phyloP scores from a whole-genome alignment of 148 eudicot species.

The Rhododendron ferrugineum region DNA sequence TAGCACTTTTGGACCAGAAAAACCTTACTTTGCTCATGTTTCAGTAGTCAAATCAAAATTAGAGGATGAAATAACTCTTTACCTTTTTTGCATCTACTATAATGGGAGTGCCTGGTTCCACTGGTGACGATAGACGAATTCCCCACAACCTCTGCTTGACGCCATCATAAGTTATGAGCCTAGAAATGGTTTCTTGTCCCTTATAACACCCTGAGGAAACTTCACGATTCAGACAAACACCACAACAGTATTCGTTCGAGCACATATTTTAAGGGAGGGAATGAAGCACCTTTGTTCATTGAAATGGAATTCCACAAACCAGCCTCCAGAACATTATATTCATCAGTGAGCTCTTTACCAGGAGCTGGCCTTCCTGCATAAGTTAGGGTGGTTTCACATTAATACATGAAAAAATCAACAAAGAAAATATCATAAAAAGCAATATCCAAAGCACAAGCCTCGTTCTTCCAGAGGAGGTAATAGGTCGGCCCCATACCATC shows the following conservation, averaged over 20 bases:
- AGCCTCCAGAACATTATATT: conserved; percentile 73
- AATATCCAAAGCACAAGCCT: background rate
- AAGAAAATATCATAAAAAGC: background rate
- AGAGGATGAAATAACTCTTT: background rate
- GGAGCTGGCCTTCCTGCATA: conserved; percentile 70
- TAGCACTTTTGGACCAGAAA: too few species aligned
- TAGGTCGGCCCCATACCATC: background rate
- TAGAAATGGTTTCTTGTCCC: conserved; percentile 72
- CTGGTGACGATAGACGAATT: conserved; percentile 46
- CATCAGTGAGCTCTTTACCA: conserved; percentile 64
- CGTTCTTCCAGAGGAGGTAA: background rate
- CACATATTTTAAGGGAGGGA: background rate
- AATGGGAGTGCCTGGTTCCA: conserved; percentile 52
- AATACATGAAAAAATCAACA: background rate
- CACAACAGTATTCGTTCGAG: background rate
- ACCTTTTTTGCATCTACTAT: conserved; percentile 61
- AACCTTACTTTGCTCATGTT: background rate
- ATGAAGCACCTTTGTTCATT: conserved; percentile 47
- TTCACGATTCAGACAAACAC: conserved; percentile 12
- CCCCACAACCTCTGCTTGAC: conserved; percentile 69
- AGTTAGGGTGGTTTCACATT: conserved; percentile 9
- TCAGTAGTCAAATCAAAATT: background rate
- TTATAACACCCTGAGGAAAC: conserved; percentile 56
- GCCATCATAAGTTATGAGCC: conserved; percentile 70
- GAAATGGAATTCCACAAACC: conserved; percentile 67